phyloP scores from a whole-genome alignment of 139 green algal species.

The Chlamydomonas incerta region DNA sequence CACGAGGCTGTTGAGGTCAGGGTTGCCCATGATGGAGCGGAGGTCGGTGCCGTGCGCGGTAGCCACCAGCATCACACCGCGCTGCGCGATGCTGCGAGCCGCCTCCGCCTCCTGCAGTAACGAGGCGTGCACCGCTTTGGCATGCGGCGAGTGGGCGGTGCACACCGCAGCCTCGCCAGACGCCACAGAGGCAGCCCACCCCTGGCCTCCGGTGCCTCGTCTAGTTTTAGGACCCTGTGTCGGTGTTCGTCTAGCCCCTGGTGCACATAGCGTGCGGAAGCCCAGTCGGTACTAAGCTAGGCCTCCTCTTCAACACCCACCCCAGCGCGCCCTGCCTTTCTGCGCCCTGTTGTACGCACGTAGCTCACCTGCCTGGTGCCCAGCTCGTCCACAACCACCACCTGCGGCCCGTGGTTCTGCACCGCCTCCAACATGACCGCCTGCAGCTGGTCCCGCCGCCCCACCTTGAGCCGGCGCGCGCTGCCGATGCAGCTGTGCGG shows the following conservation, averaged over 20 bases:
- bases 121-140: no score
- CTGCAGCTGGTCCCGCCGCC: constrained; percentile 30
- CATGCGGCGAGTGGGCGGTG: no score
- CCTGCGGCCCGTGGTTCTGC: constrained; percentile 71
- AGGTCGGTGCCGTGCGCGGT: constrained; percentile 86
- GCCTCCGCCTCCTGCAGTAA: constrained; percentile 66
- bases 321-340: no score
- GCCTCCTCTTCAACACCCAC: no score
- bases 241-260: no score
- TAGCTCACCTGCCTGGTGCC: constrained; percentile 42
- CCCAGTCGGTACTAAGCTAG: no score
- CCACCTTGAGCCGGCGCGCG: constrained; percentile 58
- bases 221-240: no score
- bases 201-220: no score
- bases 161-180: no score
- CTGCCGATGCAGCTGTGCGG: constrained; percentile 67
- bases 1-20: constrained; percentile 85
- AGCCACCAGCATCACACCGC: constrained; percentile 91
- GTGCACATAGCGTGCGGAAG: no score
- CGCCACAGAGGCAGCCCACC: no score
- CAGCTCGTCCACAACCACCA: constrained; percentile 67
- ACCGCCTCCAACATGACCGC: constrained; percentile 61
- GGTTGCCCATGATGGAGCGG: constrained; percentile 69
- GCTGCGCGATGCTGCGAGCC: constrained; percentile 91
- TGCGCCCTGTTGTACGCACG: no score